Evolutionary conservation across 163 green algal species (phyloP).

Genomic region (Trebouxiophyceae sp.): DNA sequence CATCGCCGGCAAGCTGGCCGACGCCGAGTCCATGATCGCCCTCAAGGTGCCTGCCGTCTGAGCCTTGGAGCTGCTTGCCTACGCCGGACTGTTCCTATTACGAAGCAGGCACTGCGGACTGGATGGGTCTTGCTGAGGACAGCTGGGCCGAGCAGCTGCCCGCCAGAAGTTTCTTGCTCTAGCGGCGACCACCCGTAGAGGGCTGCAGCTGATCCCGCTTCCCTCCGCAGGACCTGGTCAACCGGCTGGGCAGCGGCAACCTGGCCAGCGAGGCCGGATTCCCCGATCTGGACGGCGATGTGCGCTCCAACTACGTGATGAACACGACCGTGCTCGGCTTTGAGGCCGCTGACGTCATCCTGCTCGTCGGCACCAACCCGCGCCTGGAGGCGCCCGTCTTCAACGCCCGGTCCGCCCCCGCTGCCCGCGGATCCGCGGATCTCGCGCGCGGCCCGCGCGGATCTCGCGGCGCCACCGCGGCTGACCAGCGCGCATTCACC

Average conservation of each 20-base stretch:
- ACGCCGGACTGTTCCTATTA: too few species aligned
- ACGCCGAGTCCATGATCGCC: constrained; percentile 87
- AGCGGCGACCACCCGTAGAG: too few species aligned
- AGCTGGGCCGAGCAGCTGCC: too few species aligned
- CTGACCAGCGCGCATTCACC: too few species aligned
- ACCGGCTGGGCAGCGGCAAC: constrained; percentile 76
- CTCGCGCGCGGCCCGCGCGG: too few species aligned
- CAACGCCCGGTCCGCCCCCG: constrained; percentile 57
- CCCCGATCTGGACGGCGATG: constrained; percentile 59
- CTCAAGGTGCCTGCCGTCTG: constrained; percentile 41
- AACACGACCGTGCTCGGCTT: constrained; percentile 87
- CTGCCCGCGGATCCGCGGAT: too few species aligned
- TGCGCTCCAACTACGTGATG: constrained; percentile 80
- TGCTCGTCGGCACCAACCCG: constrained; percentile 92
- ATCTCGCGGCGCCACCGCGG: too few species aligned
- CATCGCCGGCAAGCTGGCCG: constrained; percentile 86
- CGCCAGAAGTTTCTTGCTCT: too few species aligned
- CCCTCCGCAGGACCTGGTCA: constrained; percentile 85
- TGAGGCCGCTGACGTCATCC: constrained; percentile 80
- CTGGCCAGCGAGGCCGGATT: constrained; percentile 63
- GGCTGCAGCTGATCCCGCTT: too few species aligned
- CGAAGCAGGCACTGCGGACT: too few species aligned
- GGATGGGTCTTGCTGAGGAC: too few species aligned
- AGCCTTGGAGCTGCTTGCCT: too few species aligned
- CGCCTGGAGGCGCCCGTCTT: constrained; percentile 88